Evolutionary conservation across 257 asterid species (phyloP), one percentile per base, ranked within the genome.

Genomic region (Thymus mandschuricus): DNA sequence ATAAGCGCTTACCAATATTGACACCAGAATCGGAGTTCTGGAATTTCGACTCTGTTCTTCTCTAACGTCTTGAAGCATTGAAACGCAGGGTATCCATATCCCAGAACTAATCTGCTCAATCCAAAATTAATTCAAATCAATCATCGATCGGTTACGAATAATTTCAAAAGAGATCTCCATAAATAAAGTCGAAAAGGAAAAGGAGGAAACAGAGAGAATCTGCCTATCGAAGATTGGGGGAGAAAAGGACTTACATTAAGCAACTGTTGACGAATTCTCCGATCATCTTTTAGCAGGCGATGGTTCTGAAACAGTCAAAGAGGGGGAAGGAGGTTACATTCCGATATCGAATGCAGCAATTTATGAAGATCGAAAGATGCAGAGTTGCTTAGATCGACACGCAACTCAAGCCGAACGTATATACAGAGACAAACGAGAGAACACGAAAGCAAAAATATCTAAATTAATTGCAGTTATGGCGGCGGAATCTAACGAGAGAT

Each of bases 41-140:
- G 89, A 57, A 85, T 83, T 33, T 78, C 84, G 15, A 90, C 97
- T 79, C 82, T 85, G 81, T 87, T 87, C 77, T 84, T 92, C 83
- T 92, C 98, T 64, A 92, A 71, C 3, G 89, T 83, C 77, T 88
- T 92, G 78, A 86, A 92, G 60, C 98, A 92, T 64, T 88, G 96
- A 82, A 92, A 84, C 6, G 98, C 96, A 74, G 98, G 98, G 64
- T 92, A 92, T 6, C 89, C 98, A 76, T 90, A 92, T 66, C 98
- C 98, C 30, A 92, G 91, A 69, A 83, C 84, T 87, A 92, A 76
- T 68, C 98, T 92, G 84, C 27, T 10, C 74, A 69, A 63, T 45
- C 63, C 50, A 76, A 1, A 10, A 35, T 63, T 12, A 40, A 34
- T 21, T 13, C 52, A 10, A 2, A 69, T 12, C 28, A n/a, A 55